Percentiles rank a stretch among this genome's conserved stretches.
Evolutionary conservation across 805 yeast species (phyloP).

Genomic region (Torulaspora maleeae): DNA sequence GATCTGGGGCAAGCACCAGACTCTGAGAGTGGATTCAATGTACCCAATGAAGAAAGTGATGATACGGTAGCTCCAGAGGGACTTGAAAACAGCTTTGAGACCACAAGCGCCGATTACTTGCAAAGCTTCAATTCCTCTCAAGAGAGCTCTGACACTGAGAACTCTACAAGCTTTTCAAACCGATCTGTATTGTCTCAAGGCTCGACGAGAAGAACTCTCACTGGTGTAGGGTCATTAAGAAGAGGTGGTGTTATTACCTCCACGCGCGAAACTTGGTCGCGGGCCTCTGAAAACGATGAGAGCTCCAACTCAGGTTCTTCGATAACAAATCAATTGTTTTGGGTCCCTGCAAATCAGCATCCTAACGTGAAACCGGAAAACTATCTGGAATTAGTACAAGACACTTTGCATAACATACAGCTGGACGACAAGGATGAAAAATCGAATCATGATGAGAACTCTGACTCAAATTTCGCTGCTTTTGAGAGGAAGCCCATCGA

Average conservation of each 20-base stretch:
- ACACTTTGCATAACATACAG: slow-evolving; percentile 33
- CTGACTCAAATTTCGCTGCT: slow-evolving; percentile 22
- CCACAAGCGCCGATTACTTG: slow-evolving; percentile 29
- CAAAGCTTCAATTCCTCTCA: slow-evolving; percentile 6
- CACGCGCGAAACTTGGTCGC: slow-evolving; percentile 6
- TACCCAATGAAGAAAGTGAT: slow-evolving; percentile 1
- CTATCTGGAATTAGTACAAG: slow-evolving; percentile 61
- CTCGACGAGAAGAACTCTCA: slow-evolving; percentile 18
- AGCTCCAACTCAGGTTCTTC: slow-evolving; percentile 10
- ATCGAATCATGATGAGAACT: slow-evolving; percentile 12
- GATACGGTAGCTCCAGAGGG: slow-evolving; percentile 7
- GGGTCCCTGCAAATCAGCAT: slow-evolving; percentile 96
- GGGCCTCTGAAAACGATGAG: slow-evolving; percentile 1
- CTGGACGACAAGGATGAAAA: slow-evolving; percentile 25
- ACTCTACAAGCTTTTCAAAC: not conserved
- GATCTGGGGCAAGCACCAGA: not conserved
- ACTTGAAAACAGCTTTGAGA: slow-evolving; percentile 28
- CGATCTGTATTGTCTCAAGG: not conserved
- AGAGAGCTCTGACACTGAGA: not conserved
- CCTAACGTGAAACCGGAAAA: slow-evolving; percentile 95
- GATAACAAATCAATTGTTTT: slow-evolving; percentile 50
- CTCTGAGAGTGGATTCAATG: not conserved
- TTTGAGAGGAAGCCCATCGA: slow-evolving; percentile 29
- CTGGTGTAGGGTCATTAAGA: slow-evolving; percentile 25
- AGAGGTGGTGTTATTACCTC: slow-evolving; percentile 19